Evolutionary conservation across 495 filamentous ascomycete genomes (phyloP).

Genomic region (Daldinia decipiens): DNA sequence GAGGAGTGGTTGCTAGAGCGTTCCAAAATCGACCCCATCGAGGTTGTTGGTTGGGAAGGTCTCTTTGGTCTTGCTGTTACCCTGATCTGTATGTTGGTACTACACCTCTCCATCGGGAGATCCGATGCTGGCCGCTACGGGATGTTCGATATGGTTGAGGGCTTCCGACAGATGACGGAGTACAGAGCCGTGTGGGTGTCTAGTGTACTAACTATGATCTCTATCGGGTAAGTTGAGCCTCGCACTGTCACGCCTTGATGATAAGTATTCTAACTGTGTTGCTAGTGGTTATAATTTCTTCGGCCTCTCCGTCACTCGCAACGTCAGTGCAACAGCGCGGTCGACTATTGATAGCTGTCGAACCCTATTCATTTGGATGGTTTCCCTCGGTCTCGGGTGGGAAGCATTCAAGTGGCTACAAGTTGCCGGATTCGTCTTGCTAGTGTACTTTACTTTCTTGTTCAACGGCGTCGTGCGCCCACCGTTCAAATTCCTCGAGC

Average conservation of each 20-base stretch:
- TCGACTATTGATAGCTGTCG: conserved; percentile 98
- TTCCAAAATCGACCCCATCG: conserved; percentile 86
- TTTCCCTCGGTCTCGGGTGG: conserved; percentile 93
- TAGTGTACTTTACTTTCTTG: conserved; percentile 96
- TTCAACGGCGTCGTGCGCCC: conserved; percentile 93
- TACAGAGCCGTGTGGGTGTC: conserved; percentile 76
- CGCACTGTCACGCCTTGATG: conserved; percentile 21
- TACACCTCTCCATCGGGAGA: conserved; percentile 79
- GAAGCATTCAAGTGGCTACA: conserved; percentile 98
- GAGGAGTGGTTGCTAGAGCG: conserved; percentile 95
- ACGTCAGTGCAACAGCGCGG: conserved; percentile 87
- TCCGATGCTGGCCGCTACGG: conserved; percentile 79
- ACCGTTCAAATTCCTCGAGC: conserved; percentile 67
- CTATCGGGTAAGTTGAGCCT: conserved; percentile 79
- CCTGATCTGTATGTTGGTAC: conserved; percentile 76
- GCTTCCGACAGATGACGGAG: conserved; percentile 76
- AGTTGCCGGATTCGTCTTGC: conserved; percentile 83
- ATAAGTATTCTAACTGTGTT: conserved; percentile 8
- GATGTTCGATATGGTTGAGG: conserved; percentile 90
- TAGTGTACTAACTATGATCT: conserved; percentile 92
- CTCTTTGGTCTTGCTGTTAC: conserved; percentile 91
- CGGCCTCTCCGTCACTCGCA: conserved; percentile 88
- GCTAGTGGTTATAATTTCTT: conserved; percentile 98
- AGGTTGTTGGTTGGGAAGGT: conserved; percentile 96
- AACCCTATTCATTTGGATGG: conserved; percentile 98